phyloP scores from a whole-genome alignment of 441 rosid genomes.

The Populus hybrid region DNA sequence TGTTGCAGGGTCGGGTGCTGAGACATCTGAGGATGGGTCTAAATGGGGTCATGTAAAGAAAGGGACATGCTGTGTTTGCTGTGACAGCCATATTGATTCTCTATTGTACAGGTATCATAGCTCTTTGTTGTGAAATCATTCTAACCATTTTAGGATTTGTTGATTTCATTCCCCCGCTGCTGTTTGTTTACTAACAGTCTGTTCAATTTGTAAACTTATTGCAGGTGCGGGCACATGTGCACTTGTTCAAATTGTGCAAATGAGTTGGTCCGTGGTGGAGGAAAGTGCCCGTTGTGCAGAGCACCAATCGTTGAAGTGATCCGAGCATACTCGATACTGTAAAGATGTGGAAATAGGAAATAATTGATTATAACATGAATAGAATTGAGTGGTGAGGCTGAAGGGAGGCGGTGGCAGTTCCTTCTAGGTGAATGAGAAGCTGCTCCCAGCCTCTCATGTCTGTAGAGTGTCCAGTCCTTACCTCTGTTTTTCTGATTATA shows the following conservation, averaged over 20 bases:
- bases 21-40: constrained; percentile 83
- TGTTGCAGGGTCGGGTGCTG: constrained; percentile 53
- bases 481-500: constrained; percentile 40
- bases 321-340: constrained; percentile 92
- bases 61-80: constrained; percentile 95
- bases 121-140: background rate
- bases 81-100: constrained; percentile 91
- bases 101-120: constrained; percentile 76
- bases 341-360: constrained; percentile 26
- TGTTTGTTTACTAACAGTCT: background rate
- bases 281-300: constrained; percentile 94
- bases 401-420: constrained; percentile 11
- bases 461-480: constrained; percentile 25
- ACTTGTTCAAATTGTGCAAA: constrained; percentile 93
- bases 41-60: constrained; percentile 85
- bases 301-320: constrained; percentile 94
- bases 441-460: background rate
- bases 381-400: constrained; percentile 20
- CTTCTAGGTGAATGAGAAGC: background rate
- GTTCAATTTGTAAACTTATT: constrained; percentile 6
- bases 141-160: background rate
- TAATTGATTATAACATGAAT: constrained; percentile 1
- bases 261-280: constrained; percentile 80
- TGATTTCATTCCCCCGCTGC: background rate
- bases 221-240: constrained; percentile 99